Conservation (phyloP, 768 basidiomycete species). For the Tubosaeta sp. region DNA sequence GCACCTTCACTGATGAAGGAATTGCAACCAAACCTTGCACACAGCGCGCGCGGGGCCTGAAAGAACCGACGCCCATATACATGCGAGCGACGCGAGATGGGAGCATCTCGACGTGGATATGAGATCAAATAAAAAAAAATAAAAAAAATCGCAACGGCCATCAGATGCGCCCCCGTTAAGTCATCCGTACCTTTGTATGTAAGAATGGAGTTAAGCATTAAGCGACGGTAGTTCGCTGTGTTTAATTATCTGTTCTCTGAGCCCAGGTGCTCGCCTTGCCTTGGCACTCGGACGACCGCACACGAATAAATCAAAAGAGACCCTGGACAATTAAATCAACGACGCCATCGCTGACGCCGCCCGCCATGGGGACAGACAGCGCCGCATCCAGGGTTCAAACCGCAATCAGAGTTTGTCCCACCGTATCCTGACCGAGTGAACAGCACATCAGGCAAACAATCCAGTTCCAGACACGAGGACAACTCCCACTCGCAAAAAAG, state of each 20-base stretch:
- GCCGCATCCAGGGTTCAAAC: background rate
- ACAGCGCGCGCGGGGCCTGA: background rate
- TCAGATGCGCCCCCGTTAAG: background rate
- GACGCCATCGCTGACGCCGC: background rate
- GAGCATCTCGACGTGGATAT: background rate
- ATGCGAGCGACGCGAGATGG: background rate
- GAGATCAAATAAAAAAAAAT: background rate
- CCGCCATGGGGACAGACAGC: background rate
- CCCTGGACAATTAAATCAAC: background rate
- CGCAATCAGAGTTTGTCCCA: background rate
- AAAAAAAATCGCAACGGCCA: background rate
- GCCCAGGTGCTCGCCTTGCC: background rate
- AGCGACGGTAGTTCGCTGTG: background rate
- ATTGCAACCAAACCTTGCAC: background rate
- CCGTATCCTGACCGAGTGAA: conserved; percentile 1
- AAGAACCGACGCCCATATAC: background rate
- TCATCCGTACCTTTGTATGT: background rate
- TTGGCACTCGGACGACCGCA: background rate
- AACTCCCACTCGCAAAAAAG: background rate
- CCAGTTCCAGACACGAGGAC: background rate
- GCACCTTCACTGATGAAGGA: too few species aligned
- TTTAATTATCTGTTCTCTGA: background rate
- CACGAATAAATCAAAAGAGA: background rate
- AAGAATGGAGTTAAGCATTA: background rate
- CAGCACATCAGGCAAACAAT: background rate